These are phyloP conservation scores for Lichina pygmaea DNA, from an alignment of 495 filamentous ascomycete species.

Conservation along the genomic window DNA sequence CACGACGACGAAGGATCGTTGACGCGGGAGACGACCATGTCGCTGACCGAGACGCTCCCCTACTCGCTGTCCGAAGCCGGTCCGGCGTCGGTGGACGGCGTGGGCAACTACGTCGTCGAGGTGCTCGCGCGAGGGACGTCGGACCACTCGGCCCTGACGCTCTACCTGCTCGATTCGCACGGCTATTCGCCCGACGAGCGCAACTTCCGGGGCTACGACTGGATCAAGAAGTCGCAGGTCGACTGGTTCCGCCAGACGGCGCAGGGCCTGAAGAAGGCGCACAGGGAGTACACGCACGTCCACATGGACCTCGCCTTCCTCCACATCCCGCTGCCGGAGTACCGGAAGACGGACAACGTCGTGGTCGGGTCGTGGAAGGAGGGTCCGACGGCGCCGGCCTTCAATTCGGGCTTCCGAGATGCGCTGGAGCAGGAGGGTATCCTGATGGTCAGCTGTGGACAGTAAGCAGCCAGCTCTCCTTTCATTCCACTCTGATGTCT, in stretches of 20 bases:
- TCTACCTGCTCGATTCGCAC: constrained; percentile 88
- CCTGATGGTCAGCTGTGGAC: constrained; percentile 68
- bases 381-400: constrained; percentile 54
- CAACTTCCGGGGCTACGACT: constrained; percentile 72
- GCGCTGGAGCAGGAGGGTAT: constrained; percentile 66
- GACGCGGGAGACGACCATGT: constrained; percentile 51
- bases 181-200: constrained; percentile 75
- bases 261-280: constrained; percentile 34
- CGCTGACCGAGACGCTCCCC: constrained; percentile 57
- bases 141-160: constrained; percentile 64
- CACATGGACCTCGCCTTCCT: constrained; percentile 96
- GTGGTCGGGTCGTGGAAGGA: constrained; percentile 45
- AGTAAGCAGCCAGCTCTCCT: constrained; percentile 25
- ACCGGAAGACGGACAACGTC: constrained; percentile 21
- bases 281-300: constrained; percentile 62
- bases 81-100: constrained; percentile 57
- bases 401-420: constrained; percentile 70
- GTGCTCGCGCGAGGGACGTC: constrained; percentile 53
- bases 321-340: constrained; percentile 88
- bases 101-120: constrained; percentile 89
- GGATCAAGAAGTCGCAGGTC: constrained; percentile 83
- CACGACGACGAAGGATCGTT: constrained; percentile 86
- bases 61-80: constrained; percentile 69
- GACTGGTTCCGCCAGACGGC: constrained; percentile 73
- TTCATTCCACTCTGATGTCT: neutral